These are phyloP conservation scores for Neopestalotiopsis sp. DNA, from an alignment of 2,329 filamentous ascomycete genomes.

Conservation along the genomic window DNA sequence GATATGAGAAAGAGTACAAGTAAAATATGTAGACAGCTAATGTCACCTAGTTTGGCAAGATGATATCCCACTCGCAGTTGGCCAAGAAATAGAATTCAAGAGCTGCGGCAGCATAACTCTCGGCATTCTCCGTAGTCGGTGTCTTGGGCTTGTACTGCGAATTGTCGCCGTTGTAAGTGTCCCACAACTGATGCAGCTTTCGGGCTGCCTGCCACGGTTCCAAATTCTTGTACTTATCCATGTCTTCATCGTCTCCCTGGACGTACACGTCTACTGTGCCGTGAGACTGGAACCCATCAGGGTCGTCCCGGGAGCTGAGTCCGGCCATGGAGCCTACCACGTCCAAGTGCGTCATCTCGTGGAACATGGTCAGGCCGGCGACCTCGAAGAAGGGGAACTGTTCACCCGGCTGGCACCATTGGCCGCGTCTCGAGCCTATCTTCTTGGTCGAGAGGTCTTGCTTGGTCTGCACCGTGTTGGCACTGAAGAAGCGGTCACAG, in stretches of 20 bases:
- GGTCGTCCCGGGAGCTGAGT: background rate
- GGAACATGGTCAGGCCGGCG: conserved; percentile 11
- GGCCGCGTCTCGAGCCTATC: background rate
- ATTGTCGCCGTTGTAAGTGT: background rate
- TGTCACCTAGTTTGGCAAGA: background rate
- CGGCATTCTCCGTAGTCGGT: background rate
- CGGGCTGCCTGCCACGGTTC: conserved; percentile 10
- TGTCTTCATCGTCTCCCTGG: background rate
- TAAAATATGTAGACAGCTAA: no score
- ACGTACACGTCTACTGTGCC: conserved; percentile 3
- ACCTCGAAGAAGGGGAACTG: conserved; percentile 11
- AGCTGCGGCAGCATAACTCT: background rate
- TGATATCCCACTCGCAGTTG: background rate
- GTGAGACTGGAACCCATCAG: background rate
- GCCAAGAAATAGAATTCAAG: background rate
- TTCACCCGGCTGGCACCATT: background rate
- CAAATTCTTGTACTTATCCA: background rate
- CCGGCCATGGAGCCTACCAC: background rate
- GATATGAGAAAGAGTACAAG: no score
- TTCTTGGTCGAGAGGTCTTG: background rate
- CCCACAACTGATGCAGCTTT: background rate
- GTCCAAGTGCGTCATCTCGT: conserved; percentile 9
- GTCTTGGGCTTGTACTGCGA: conserved; percentile 5
- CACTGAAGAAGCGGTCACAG: background rate
- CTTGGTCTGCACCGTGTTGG: background rate